These are phyloP conservation scores for Astrothelium subdiscretum DNA, from an alignment of 495 filamentous ascomycete genomes.

Conservation along the genomic window DNA sequence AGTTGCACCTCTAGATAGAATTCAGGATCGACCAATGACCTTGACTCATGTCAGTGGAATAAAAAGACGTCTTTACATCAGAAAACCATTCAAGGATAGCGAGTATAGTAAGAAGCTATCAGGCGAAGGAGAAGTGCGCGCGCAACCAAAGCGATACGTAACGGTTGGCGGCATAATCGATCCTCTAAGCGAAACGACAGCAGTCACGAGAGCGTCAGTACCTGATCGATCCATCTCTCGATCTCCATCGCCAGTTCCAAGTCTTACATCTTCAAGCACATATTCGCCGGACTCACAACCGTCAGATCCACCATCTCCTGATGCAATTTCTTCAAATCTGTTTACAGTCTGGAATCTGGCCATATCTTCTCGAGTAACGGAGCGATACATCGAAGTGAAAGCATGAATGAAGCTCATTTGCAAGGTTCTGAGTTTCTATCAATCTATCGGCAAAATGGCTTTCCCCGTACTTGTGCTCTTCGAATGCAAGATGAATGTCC, in stretches of 20 bases:
- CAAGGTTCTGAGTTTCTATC: too few species aligned
- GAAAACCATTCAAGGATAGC: background rate
- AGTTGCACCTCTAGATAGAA: background rate
- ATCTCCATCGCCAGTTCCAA: background rate
- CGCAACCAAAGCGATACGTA: background rate
- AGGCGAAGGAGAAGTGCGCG: background rate
- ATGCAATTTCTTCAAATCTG: too few species aligned
- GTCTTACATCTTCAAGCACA: background rate
- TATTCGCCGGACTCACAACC: background rate
- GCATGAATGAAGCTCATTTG: too few species aligned
- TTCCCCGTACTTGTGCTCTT: too few species aligned
- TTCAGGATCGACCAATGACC: background rate
- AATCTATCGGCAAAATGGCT: too few species aligned
- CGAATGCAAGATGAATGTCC: too few species aligned
- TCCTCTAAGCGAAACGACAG: background rate
- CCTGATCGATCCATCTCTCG: background rate
- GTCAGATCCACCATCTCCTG: background rate
- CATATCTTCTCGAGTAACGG: too few species aligned
- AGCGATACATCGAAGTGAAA: too few species aligned
- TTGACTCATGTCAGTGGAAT: background rate
- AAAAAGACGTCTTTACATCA: background rate
- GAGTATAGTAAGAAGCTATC: background rate
- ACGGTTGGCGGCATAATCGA: background rate
- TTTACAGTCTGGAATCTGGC: too few species aligned
- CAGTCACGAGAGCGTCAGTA: background rate